Evolutionary conservation across 306 rosid species (phyloP).

Genomic region (Rosa multiflora): DNA sequence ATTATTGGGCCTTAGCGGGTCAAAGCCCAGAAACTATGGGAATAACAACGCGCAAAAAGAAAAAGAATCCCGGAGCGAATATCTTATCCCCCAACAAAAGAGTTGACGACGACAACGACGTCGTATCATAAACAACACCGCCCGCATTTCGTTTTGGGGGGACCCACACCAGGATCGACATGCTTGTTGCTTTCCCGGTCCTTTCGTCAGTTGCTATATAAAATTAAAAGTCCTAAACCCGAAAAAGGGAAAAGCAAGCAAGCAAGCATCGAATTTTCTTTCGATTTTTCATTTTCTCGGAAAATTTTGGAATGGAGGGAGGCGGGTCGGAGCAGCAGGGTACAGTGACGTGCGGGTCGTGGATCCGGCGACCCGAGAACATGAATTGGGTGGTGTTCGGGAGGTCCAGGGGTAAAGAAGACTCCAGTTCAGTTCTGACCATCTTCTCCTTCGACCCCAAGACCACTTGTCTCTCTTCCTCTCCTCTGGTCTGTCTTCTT

Average conservation of each 20-base stretch:
- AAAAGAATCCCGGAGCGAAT: neutral
- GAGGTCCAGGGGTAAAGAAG: slow-evolving; percentile 50
- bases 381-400: slow-evolving; percentile 53
- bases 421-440: slow-evolving; percentile 55
- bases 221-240: neutral
- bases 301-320: slow-evolving; percentile 39
- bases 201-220: neutral
- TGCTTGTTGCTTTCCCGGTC: neutral
- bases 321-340: slow-evolving; percentile 54
- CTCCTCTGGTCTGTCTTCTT: slow-evolving; percentile 86
- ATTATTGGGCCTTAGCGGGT: neutral
- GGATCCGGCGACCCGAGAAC: slow-evolving; percentile 94
- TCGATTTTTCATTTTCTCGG: no score
- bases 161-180: neutral
- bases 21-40: neutral
- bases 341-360: slow-evolving; percentile 73
- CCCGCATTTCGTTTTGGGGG: neutral
- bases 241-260: neutral
- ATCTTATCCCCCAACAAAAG: neutral
- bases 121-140: neutral
- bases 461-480: slow-evolving; percentile 56
- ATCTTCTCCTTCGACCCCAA: slow-evolving; percentile 76
- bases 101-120: neutral
- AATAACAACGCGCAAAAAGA: neutral
- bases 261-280: neutral